Base-by-base conservation (phyloP, 2,329 filamentous ascomycete genomes). In the Dothideomycetes sp. region DNA sequence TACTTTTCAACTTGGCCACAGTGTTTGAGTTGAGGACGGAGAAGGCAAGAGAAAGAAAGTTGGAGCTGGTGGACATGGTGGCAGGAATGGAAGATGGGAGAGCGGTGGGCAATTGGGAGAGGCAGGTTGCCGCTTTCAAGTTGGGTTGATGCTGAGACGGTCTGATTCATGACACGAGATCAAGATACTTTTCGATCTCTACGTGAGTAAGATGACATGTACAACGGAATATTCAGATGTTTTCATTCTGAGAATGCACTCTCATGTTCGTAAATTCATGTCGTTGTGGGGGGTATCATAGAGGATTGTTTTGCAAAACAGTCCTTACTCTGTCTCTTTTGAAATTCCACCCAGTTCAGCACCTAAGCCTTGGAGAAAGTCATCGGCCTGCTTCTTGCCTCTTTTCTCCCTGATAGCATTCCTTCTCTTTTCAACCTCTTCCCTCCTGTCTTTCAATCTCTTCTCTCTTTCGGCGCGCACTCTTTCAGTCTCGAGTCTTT, bases 1-100 rank as follows among this genome's bases (percentile, higher is more conserved):
- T 94, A 2, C 74, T 93, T 0, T 94, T 95, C 63, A 96, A 96
- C 57, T 63, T 98, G 10, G 78, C 80, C 9, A 96, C 89, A 0
- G 76, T 94, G 52, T 96, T 94, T 57, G 91, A 96, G 62, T 71
- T 96, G 6, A 91, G 84, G 57, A 88, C 84, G 0, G 88, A 96
- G 52, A 73, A 75, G 47, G 76, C 84, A 29, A 69, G 75, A 34
- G 71, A 71, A 10, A 62, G 82, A 51, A 96, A 96, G 68, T 61
- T 74, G 20, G 68, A 65, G 18, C 67, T 96, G 13, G 79, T 82
- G 2, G 82, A 86, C 52, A 74, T 71, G 37, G 70, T 91, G 13
- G 80, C 84, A 51, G 70, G 73, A 29, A 68, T 73, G 12, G 70
- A 62, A 1, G 59, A 70, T 1, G 64, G 66, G 1, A 82, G 81